phyloP scores from a whole-genome alignment of 371 early-diverging fungal genomes.

The Apophysomyces variabilis region DNA sequence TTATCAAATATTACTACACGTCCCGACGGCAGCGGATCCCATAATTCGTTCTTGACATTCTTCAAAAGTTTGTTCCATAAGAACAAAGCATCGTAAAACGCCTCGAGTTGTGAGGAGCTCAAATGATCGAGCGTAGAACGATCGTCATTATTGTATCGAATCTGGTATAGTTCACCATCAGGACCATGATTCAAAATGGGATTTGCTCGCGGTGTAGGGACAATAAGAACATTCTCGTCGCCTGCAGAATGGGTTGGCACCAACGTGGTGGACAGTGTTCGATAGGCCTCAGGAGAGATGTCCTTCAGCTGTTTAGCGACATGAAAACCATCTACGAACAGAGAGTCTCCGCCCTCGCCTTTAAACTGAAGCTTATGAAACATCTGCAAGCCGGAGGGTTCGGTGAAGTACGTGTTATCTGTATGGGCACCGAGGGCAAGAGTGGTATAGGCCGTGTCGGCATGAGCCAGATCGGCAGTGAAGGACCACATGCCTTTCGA shows the following conservation, averaged over 20 bases:
- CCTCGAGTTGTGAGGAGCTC: conserved; percentile 51
- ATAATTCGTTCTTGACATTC: conserved; percentile 63
- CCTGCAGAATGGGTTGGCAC: conserved; percentile 87
- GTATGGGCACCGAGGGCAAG: conserved; percentile 83
- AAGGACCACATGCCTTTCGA: conserved; percentile 85
- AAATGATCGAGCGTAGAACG: conserved; percentile 70
- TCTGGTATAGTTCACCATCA: conserved; percentile 62
- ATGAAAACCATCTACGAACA: conserved; percentile 86
- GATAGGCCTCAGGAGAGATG: conserved; percentile 65
- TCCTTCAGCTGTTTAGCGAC: conserved; percentile 70
- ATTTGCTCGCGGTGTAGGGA: conserved; percentile 66
- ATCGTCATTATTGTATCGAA: conserved; percentile 91
- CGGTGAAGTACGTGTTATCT: conserved; percentile 93
- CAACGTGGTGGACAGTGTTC: conserved; percentile 60
- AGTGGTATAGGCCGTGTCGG: conserved; percentile 89
- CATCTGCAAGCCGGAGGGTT: conserved; percentile 87
- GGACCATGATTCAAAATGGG: conserved; percentile 75
- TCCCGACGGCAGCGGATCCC: conserved; percentile 77
- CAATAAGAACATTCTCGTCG: conserved; percentile 69
- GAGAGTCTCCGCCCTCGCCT: conserved; percentile 80
- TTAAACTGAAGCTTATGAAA: conserved; percentile 81
- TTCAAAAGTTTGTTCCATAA: conserved; percentile 73
- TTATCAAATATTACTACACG: conserved; percentile 83
- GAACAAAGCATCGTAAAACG: conserved; percentile 78
- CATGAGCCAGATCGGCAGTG: conserved; percentile 79